These are phyloP conservation scores for Aspergillus indologenus DNA, from an alignment of 495 filamentous ascomycete genomes.

Conservation along the genomic window DNA sequence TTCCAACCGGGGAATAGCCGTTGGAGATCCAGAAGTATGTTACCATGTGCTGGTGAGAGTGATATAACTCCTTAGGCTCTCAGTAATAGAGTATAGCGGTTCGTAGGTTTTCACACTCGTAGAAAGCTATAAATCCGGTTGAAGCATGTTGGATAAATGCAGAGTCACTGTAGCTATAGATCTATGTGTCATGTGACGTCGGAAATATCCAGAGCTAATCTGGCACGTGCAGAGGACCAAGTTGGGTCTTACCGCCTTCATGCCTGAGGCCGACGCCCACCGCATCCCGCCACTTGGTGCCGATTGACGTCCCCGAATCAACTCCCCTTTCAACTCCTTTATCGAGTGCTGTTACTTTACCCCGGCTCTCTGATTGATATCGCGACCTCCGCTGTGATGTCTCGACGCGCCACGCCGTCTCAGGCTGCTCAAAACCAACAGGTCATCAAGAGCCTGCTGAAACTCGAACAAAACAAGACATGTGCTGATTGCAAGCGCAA, in stretches of 20 bases:
- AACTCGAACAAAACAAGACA: constrained; percentile 88
- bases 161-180: background rate
- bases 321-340: constrained; percentile 13
- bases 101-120: no score
- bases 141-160: no score
- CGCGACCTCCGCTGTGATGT: constrained; percentile 58
- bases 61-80: no score
- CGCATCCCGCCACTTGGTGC: constrained; percentile 11
- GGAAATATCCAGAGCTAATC: constrained; percentile 2
- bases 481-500: constrained; percentile 99
- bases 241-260: constrained; percentile 14
- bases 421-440: constrained; percentile 85
- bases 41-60: no score
- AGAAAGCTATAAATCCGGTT: no score
- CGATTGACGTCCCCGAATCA: constrained; percentile 14
- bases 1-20: no score
- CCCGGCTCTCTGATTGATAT: constrained; percentile 14
- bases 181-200: background rate
- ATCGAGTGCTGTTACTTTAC: constrained; percentile 3
- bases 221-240: constrained; percentile 14
- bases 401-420: constrained; percentile 74
- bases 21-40: no score
- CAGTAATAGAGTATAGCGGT: no score
- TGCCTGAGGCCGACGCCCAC: constrained; percentile 23
- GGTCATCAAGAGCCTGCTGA: constrained; percentile 88